A percentile compares a stretch with the other conserved stretches of the same genome.
Conservation (phyloP, 108 stramenopile species). For the Cyclotella choctawhatcheeana region DNA sequence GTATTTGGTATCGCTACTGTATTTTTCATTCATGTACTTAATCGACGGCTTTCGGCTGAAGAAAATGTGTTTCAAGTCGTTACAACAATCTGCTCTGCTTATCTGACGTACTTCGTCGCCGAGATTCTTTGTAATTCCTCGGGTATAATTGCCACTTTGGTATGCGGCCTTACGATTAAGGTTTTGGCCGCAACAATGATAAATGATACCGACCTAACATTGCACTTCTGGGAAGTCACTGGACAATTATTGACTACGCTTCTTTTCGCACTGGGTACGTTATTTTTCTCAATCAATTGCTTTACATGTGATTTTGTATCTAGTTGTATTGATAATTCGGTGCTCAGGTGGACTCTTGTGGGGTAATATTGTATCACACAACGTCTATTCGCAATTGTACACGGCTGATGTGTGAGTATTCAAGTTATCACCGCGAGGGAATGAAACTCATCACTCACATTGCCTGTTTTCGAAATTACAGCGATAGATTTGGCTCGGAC, state of each 20-base stretch:
- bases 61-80: constrained; percentile 86
- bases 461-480: too few relatives aligned
- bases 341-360: constrained; percentile 41
- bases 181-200: constrained; percentile 61
- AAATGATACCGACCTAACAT: constrained; percentile 76
- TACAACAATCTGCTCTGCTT: constrained; percentile 77
- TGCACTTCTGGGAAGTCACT: constrained; percentile 77
- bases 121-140: constrained; percentile 66
- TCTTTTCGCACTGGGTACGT: constrained; percentile 87
- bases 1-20: constrained; percentile 62
- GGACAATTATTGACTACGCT: constrained; percentile 92
- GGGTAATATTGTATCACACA: constrained; percentile 57
- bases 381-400: constrained; percentile 13
- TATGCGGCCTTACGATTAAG: constrained; percentile 71
- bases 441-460: too few relatives aligned
- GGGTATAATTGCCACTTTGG: constrained; percentile 84
- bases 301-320: too few relatives aligned
- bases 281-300: too few relatives aligned
- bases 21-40: constrained; percentile 41
- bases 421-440: too few relatives aligned
- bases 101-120: constrained; percentile 80
- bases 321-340: too few relatives aligned
- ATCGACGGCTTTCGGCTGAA: constrained; percentile 61
- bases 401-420: not conserved
- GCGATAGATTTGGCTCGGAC: not conserved